Evolutionary conservation across 1,139 yeast genomes (phyloP), one percentile per base, ranked within the genome.

Genomic region (Lipomyces yarrowii): DNA sequence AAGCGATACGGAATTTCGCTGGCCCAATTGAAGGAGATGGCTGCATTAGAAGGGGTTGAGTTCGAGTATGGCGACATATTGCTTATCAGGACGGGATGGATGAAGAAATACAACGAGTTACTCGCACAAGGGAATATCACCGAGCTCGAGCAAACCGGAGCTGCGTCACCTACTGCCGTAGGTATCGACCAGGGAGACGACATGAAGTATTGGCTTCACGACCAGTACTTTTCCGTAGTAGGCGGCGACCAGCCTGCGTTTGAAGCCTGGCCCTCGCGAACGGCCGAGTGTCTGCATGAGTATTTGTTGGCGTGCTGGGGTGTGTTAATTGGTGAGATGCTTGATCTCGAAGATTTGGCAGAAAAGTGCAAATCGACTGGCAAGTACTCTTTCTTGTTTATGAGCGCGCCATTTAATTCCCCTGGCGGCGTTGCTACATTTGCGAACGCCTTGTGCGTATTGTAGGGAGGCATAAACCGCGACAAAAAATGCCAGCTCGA

Each of bases 341-440:
- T 74, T 64, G 74, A 76, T 63, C 71, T 76, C 13, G 77, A 76
- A 56, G 73, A 69, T 3, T 64, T 76, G 46, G 68, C 76, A n/a
- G 70, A 67, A 53, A 59, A 71, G n/a, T 76, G 78, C 65, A 58
- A 69, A 30, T 61, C 66, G 61, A 69, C 66, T 48, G 68, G 69
- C 39, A 67, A 76, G 54, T 75, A 71, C 65, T 66, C 74, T 8
- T 75, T 76, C 70, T 70, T 76, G 67, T 70, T 76, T 55, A 69
- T 76, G 7, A 69, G 73, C 33, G 76, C 74, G 8, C 78, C 78
- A 18, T 67, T 75, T 63, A 76, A 76, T 57, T 74, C 74, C 7
- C 69, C 69, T 6, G 74, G 76, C 18, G 78, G 78, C 23, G 74
- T 76, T 8, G 74, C 77, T 7, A 72, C 77, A 33, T 71, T 76